A percentile compares a stretch with the other conserved stretches of the same genome.
These are phyloP conservation scores for Fusarium bactridioides DNA, from an alignment of 2,329 filamentous ascomycete genomes.

Conservation along the genomic window DNA sequence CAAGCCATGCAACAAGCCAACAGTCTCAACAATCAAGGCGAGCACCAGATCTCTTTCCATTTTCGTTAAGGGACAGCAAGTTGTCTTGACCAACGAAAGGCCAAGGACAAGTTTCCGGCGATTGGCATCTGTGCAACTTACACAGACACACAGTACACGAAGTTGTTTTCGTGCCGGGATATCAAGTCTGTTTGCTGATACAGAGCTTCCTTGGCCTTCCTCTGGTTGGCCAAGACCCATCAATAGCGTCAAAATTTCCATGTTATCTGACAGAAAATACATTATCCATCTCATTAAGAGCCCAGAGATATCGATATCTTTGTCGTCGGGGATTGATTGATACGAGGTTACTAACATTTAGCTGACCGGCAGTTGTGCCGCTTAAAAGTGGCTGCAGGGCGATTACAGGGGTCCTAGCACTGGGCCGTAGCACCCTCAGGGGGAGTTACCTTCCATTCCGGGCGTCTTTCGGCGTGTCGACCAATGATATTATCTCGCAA, in stretches of 20 bases:
- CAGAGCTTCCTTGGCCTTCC: background rate
- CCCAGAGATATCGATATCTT: background rate
- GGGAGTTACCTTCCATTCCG: slow-evolving; percentile 15
- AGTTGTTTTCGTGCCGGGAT: background rate
- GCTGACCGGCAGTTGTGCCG: background rate
- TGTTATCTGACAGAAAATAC: background rate
- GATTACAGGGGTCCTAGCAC: slow-evolving; percentile 14
- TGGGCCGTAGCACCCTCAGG: background rate
- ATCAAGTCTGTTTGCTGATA: background rate
- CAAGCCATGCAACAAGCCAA: background rate
- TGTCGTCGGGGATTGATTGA: slow-evolving; percentile 14
- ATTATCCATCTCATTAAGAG: background rate
- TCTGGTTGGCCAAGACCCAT: background rate
- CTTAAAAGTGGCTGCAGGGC: slow-evolving; percentile 8
- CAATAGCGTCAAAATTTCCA: fast-evolving
- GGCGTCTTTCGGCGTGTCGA: background rate
- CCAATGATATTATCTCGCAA: background rate
- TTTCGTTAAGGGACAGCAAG: background rate
- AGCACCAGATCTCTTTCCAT: background rate
- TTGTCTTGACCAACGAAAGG: background rate
- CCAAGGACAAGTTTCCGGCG: background rate
- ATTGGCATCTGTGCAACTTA: background rate
- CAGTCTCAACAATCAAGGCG: background rate
- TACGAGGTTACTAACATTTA: slow-evolving; percentile 4
- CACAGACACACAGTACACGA: background rate